phyloP scores from a whole-genome alignment of 2,329 filamentous ascomycete species.

The Hymenoscyphus infarciens region DNA sequence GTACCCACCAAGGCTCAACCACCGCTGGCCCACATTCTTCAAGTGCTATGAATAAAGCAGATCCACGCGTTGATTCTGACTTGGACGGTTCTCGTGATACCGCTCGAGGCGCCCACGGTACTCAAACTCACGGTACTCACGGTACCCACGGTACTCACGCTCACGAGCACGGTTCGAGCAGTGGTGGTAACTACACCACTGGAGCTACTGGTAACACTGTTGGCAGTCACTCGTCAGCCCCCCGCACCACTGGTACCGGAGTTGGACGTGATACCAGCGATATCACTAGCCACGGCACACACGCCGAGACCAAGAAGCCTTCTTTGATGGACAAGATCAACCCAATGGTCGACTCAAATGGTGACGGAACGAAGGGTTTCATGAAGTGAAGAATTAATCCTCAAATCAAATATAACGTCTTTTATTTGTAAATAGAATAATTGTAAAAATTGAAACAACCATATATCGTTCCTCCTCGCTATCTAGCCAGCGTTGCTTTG shows the following conservation, averaged over 20 bases:
- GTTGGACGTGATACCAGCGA: constrained; percentile 1
- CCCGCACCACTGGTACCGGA: constrained; percentile 8
- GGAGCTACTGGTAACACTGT: constrained; percentile 7
- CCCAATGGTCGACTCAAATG: constrained; percentile 49
- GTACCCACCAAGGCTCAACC: neutral
- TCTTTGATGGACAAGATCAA: constrained; percentile 51
- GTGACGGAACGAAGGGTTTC: constrained; percentile 53
- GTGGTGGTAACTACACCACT: constrained; percentile 8
- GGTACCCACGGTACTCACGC: neutral
- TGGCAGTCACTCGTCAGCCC: constrained; percentile 10
- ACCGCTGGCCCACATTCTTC: constrained; percentile 1
- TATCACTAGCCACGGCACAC: constrained; percentile 10
- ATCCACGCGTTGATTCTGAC: constrained; percentile 7
- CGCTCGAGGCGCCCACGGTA: neutral
- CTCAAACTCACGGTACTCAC: neutral
- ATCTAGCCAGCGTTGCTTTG: neutral
- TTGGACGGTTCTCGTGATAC: constrained; percentile 1
- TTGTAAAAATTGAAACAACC: neutral
- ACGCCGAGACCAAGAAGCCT: constrained; percentile 39
- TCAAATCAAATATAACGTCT: neutral
- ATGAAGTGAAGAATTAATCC: constrained; percentile 40
- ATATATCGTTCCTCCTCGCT: neutral
- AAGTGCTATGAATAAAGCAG: neutral
- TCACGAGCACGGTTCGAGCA: constrained; percentile 2
- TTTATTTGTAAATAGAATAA: neutral